Conservation (phyloP, 2,329 filamentous ascomycete genomes). For the Trichoderma breve region DNA sequence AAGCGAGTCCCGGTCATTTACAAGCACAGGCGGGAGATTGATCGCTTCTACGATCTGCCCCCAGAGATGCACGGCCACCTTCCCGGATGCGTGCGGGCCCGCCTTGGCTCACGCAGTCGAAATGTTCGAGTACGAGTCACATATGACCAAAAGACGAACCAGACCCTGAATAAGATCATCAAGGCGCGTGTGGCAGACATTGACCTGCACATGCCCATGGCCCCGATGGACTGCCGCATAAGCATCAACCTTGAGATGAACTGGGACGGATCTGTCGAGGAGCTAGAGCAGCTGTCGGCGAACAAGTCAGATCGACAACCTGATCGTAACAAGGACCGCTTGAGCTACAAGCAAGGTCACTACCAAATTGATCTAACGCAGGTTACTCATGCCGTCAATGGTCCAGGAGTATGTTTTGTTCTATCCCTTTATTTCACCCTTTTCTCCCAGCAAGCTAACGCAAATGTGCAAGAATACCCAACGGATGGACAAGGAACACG, state of each 20-base stretch:
- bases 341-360: conserved; percentile 84
- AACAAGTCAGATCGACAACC: conserved; percentile 41
- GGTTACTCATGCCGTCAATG: conserved; percentile 57
- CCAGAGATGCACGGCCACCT: conserved; percentile 56
- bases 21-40: conserved; percentile 76
- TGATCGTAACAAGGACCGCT: conserved; percentile 80
- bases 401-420: conserved; percentile 38
- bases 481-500: conserved; percentile 64
- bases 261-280: conserved; percentile 67
- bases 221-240: conserved; percentile 84
- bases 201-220: conserved; percentile 77
- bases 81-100: conserved; percentile 61
- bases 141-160: conserved; percentile 67
- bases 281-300: conserved; percentile 45
- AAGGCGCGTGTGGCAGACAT: conserved; percentile 86
- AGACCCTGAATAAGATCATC: conserved; percentile 78
- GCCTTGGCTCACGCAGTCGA: conserved; percentile 52
- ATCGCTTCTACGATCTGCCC: conserved; percentile 79
- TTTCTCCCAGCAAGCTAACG: not conserved
- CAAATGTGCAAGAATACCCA: conserved; percentile 39
- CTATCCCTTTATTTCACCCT: not conserved
- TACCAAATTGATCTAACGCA: conserved; percentile 94
- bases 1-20: conserved; percentile 68
- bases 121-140: conserved; percentile 60
- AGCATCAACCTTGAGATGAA: conserved; percentile 94